These are phyloP conservation scores for Kregervanrija pseudodelftensis DNA, from an alignment of 805 yeast genomes.

Conservation along the genomic window DNA sequence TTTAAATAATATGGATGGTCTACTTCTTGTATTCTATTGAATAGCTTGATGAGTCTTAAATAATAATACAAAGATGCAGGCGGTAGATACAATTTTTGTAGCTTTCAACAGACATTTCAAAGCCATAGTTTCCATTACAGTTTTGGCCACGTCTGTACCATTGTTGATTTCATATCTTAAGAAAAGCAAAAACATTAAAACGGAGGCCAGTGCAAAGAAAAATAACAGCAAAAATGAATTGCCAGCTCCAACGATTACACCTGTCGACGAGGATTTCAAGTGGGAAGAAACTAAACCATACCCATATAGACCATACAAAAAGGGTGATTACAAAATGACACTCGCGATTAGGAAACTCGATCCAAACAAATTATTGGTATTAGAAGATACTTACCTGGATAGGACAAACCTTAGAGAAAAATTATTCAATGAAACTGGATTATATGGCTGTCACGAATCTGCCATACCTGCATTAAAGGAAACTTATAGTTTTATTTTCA, in stretches of 20 bases:
- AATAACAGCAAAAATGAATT: background rate
- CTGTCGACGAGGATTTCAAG: conserved; percentile 32
- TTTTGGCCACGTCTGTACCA: too few species aligned
- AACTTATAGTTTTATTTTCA: conserved; percentile 10
- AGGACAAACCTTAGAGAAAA: conserved; percentile 34
- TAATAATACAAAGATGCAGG: too few species aligned
- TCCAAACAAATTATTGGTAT: conserved; percentile 48
- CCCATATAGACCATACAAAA: conserved; percentile 40
- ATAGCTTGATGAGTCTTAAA: too few species aligned
- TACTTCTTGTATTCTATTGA: too few species aligned
- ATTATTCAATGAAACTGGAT: conserved; percentile 3
- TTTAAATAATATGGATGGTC: too few species aligned
- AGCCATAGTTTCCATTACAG: too few species aligned
- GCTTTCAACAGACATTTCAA: too few species aligned
- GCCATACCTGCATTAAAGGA: conserved; percentile 37
- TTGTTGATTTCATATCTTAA: too few species aligned
- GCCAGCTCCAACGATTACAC: conserved; percentile 15
- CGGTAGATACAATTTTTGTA: too few species aligned
- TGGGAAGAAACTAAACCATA: conserved; percentile 40
- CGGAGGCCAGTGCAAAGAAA: background rate
- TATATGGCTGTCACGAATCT: conserved; percentile 19
- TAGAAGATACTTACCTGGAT: conserved; percentile 53
- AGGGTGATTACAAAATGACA: conserved; percentile 47
- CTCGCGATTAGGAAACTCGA: conserved; percentile 50
- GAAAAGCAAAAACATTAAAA: background rate